phyloP scores from a whole-genome alignment of 2,329 filamentous ascomycete species.

The Fusarium veterinarium region DNA sequence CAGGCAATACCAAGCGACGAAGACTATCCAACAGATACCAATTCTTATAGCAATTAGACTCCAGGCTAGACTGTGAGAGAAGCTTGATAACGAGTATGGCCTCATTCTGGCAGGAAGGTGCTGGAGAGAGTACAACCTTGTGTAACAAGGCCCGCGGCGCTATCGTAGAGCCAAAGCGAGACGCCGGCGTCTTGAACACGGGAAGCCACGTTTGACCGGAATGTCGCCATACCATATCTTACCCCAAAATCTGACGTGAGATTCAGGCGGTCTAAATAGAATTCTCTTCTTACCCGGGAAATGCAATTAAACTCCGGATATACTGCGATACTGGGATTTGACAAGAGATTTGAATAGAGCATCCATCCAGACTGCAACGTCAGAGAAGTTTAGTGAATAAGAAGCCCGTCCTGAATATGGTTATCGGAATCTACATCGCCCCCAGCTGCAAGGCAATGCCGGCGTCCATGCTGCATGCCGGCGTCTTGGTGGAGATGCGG shows the following conservation, averaged over 20 bases:
- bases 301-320: too few relatives aligned
- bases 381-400: not conserved
- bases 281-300: too few relatives aligned
- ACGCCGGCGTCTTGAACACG: not conserved
- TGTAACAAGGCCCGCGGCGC: not conserved
- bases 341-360: too few relatives aligned
- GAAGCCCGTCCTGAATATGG: rapidly evolving
- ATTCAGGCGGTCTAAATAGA: not conserved
- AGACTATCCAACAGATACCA: too few relatives aligned
- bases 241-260: conserved; percentile 14
- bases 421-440: rapidly evolving
- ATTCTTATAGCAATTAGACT: too few relatives aligned
- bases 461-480: not conserved
- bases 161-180: not conserved
- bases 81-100: too few relatives aligned
- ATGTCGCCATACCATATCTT: not conserved
- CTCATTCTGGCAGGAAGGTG: too few relatives aligned
- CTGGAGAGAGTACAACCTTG: not conserved
- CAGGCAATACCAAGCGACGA: too few relatives aligned
- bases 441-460: not conserved
- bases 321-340: too few relatives aligned
- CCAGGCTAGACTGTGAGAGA: too few relatives aligned
- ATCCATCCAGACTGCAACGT: not conserved
- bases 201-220: not conserved
- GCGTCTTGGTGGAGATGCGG: conserved; percentile 12